Evolutionary conservation across 805 yeast species (phyloP), one percentile per base, ranked within the genome.

Genomic region (Kodamaea hsintzibuensis): DNA sequence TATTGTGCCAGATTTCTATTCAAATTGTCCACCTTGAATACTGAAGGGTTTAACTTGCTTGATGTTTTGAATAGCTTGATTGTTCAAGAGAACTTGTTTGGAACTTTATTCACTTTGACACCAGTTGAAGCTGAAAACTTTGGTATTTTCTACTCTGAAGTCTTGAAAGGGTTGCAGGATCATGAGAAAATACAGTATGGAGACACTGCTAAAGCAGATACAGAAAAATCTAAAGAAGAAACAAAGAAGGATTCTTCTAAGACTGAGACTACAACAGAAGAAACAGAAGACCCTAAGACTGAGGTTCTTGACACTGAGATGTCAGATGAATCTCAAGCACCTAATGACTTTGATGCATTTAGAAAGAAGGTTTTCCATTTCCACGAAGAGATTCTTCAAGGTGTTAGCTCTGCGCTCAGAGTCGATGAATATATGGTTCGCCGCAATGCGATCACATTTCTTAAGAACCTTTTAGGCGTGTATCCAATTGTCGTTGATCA

Each of bases 41-140:
- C 44, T 17, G 57, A 67, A 6, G 71, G 79, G 17, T 74, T 74
- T 44, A 66, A 73, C 2, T 54, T 84, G 2, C 55, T 80, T 19
- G 56, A 57, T 6, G 57, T 81, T 1, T 63, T 82, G 27, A 76
- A 82, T 38, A 66, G 65, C 16, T 69, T 91, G 19, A 79, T 90
- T 53, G 64, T 71, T 0, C 71, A 73, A 2, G 73, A 75, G 9
- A 67, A 84, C 12, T 65, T 89, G 47, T 78, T 77, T 47, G 80
- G 86, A 2, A 79, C 89, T 1, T 63, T 91, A 10, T 86, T 82
- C 60, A 82, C 93, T 1, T 81, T 84, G 51, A 88, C 97, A 0
- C 79, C 89, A 0, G 69, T 77, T 3, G 97, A 92, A 63, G 85
- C 96, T 1, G 96, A 91, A 60, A 88, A 89, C 63, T 67, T 91